Evolutionary conservation across 345 rosid species (phyloP).

Genomic region (Boechera divaricarpa): DNA sequence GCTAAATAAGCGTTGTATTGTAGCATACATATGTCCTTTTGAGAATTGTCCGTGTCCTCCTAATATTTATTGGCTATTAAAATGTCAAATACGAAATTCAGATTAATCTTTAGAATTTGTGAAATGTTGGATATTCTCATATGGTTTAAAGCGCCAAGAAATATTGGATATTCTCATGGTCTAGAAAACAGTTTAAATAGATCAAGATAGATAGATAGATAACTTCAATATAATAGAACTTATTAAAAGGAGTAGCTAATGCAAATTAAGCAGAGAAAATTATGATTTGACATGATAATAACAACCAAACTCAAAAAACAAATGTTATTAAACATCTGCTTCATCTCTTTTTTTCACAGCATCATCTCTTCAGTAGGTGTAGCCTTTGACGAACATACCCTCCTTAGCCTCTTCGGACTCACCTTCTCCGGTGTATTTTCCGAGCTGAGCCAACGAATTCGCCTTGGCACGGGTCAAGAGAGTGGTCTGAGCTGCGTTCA

Average conservation of each 20-base stretch:
- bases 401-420: slow-evolving; percentile 95
- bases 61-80: no score
- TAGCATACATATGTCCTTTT: no score
- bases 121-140: no score
- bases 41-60: neutral
- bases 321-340: slow-evolving; percentile 30
- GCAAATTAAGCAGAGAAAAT: slow-evolving; percentile 26
- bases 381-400: slow-evolving; percentile 93
- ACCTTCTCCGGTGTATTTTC: slow-evolving; percentile 87
- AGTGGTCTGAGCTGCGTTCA: slow-evolving; percentile 75
- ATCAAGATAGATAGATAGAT: slow-evolving; percentile 27
- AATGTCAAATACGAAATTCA: no score
- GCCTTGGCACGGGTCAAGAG: slow-evolving; percentile 80
- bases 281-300: slow-evolving; percentile 40
- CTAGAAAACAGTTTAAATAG: neutral
- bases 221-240: slow-evolving; percentile 39
- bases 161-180: neutral
- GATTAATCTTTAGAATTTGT: neutral
- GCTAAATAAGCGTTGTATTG: neutral
- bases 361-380: slow-evolving; percentile 58
- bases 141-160: no score
- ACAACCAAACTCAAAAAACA: slow-evolving; percentile 44
- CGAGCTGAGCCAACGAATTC: slow-evolving; percentile 95
- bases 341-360: slow-evolving; percentile 34
- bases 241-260: slow-evolving; percentile 42